Percentiles rank a stretch among this genome's conserved stretches.
These are phyloP conservation scores for Beauveria caledonica DNA, from an alignment of 2,329 filamentous ascomycete genomes.

Conservation along the genomic window DNA sequence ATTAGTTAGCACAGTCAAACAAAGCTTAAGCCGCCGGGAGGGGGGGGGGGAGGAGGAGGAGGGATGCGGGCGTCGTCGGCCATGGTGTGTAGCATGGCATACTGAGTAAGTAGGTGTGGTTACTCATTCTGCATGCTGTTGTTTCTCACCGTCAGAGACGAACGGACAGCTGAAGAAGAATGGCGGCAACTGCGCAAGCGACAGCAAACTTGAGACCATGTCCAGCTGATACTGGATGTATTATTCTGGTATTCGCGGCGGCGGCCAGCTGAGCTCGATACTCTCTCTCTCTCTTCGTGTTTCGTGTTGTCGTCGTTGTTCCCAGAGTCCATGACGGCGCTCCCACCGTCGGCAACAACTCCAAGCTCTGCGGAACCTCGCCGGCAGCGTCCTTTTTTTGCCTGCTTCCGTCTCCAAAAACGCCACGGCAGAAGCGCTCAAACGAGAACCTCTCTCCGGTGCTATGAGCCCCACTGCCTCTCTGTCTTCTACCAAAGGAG, in stretches of 20 bases:
- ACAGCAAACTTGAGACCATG: background rate
- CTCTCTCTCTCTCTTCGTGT: background rate
- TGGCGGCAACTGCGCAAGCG: background rate
- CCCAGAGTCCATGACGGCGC: background rate
- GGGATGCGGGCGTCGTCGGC: background rate
- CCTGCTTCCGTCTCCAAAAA: conserved; percentile 8
- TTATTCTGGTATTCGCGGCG: background rate
- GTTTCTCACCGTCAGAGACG: background rate
- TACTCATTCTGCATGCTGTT: background rate
- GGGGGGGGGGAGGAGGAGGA: too few species aligned
- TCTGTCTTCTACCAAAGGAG: background rate
- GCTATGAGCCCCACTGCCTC: conserved; percentile 7
- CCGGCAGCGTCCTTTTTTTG: background rate
- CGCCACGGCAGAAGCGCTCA: conserved; percentile 11
- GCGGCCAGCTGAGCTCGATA: background rate
- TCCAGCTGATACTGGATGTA: background rate
- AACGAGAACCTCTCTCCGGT: conserved; percentile 10
- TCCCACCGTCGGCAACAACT: background rate
- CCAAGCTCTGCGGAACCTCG: conserved; percentile 6
- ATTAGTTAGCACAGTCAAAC: background rate
- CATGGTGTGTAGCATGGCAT: background rate
- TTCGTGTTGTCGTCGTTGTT: too few species aligned
- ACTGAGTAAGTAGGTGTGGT: conserved; percentile 2
- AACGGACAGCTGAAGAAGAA: background rate
- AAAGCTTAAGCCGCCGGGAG: background rate